These are phyloP conservation scores for Candida ulmi DNA, from an alignment of 805 yeast species.

Conservation along the genomic window DNA sequence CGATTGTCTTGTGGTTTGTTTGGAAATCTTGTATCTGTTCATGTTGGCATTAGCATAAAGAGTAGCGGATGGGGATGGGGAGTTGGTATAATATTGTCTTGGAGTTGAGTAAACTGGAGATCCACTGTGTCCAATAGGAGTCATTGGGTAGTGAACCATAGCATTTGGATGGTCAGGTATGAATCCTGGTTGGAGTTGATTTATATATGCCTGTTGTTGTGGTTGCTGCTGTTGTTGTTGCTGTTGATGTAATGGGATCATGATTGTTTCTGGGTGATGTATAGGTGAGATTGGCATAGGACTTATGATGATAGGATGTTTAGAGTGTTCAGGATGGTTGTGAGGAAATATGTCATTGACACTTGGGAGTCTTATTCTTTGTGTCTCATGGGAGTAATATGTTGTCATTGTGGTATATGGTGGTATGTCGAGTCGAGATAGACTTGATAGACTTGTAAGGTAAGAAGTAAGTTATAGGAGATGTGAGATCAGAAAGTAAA, in stretches of 20 bases:
- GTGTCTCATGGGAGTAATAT: conserved; percentile 1
- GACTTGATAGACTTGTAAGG: too few relatives aligned
- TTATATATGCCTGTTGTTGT: conserved; percentile 1
- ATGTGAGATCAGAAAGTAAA: not conserved
- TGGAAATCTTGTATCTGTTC: conserved; percentile 9
- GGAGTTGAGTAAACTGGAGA: conserved; percentile 5
- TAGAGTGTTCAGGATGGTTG: not conserved
- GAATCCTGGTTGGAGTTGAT: not conserved
- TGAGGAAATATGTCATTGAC: conserved; percentile 22
- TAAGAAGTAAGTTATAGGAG: too few relatives aligned
- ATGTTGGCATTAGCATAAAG: not conserved
- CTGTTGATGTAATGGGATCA: conserved; percentile 4
- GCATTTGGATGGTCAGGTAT: not conserved
- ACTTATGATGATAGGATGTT: not conserved
- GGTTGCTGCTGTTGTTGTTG: conserved; percentile 7
- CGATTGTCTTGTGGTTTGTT: conserved; percentile 17
- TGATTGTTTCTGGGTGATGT: conserved; percentile 1
- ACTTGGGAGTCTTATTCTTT: conserved; percentile 21
- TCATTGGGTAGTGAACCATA: conserved; percentile 1
- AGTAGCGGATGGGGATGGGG: conserved; percentile 1
- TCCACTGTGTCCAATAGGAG: conserved; percentile 1
- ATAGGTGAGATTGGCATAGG: not conserved
- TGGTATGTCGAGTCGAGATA: too few relatives aligned
- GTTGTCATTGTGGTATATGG: not conserved
- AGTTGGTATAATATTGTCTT: not conserved